Percentiles rank a stretch among this genome's conserved stretches.
Evolutionary conservation across 352 stramenopile genomes (phyloP).

Genomic region (Pythium dissotocum): DNA sequence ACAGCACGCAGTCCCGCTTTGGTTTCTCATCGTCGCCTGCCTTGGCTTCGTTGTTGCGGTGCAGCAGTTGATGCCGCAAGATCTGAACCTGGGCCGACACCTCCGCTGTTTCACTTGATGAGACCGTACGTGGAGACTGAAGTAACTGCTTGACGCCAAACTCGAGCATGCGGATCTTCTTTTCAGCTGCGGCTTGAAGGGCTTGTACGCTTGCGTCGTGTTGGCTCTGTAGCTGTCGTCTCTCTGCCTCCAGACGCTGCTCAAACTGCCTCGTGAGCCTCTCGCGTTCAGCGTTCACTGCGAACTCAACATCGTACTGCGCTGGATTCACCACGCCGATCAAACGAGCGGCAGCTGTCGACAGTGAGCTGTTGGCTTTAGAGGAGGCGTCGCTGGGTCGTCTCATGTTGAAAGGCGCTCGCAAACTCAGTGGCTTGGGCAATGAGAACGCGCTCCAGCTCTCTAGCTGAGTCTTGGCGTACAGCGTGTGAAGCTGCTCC

Average conservation of each 20-base stretch:
- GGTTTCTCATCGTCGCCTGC: neutral
- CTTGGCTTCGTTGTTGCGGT: neutral
- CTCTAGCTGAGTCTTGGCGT: constrained; percentile 38
- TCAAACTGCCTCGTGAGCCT: constrained; percentile 46
- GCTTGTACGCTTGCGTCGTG: constrained; percentile 28
- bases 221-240: constrained; percentile 26
- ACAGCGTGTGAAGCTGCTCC: constrained; percentile 62
- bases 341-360: constrained; percentile 18
- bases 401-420: constrained; percentile 7
- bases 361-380: neutral
- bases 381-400: neutral
- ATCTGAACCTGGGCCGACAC: constrained; percentile 14
- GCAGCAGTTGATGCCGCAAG: constrained; percentile 22
- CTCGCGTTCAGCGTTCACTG: constrained; percentile 41
- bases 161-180: constrained; percentile 64
- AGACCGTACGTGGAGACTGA: neutral
- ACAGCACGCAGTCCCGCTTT: constrained; percentile 19
- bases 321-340: constrained; percentile 21
- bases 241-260: constrained; percentile 35
- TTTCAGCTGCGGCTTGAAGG: constrained; percentile 31
- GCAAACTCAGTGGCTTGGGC: constrained; percentile 27
- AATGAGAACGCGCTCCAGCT: constrained; percentile 37
- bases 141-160: constrained; percentile 34
- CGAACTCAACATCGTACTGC: constrained; percentile 52
- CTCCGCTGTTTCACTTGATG: neutral